Percentiles rank a stretch among this genome's conserved stretches.
Evolutionary conservation across 306 rosid species (phyloP).

Genomic region (Cicer yamashitae): DNA sequence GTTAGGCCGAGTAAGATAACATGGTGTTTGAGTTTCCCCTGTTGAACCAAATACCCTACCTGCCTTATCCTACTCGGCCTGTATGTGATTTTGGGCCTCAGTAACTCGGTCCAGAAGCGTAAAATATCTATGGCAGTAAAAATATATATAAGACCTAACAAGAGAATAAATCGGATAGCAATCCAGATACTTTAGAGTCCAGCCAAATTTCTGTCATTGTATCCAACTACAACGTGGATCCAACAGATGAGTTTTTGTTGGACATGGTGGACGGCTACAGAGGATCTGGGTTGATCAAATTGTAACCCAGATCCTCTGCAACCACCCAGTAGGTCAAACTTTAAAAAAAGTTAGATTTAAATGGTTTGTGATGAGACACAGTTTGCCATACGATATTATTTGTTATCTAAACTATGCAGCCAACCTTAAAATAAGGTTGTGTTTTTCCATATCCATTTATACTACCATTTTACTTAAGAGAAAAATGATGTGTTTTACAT

Average conservation of each 20-base stretch:
- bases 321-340: background rate
- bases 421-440: background rate
- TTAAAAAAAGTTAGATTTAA: background rate
- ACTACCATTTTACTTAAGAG: conserved; percentile 5
- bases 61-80: too few species aligned
- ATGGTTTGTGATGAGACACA: background rate
- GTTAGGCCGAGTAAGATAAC: too few species aligned
- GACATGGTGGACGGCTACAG: background rate
- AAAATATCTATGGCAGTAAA: too few species aligned
- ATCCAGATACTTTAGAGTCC: background rate
- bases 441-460: conserved; percentile 8
- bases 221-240: background rate
- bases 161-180: background rate
- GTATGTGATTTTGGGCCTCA: too few species aligned
- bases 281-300: background rate
- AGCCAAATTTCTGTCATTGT: background rate
- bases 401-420: background rate
- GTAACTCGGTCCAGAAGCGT: too few species aligned
- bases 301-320: background rate
- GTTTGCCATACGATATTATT: background rate
- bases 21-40: too few species aligned
- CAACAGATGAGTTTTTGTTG: background rate
- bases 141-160: background rate
- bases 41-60: too few species aligned
- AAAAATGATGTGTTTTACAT: conserved; percentile 28